Evolutionary conservation across 1,284 basidiomycete species (phyloP), one percentile per base, ranked within the genome.

Genomic region (Pseudozyma sp.): DNA sequence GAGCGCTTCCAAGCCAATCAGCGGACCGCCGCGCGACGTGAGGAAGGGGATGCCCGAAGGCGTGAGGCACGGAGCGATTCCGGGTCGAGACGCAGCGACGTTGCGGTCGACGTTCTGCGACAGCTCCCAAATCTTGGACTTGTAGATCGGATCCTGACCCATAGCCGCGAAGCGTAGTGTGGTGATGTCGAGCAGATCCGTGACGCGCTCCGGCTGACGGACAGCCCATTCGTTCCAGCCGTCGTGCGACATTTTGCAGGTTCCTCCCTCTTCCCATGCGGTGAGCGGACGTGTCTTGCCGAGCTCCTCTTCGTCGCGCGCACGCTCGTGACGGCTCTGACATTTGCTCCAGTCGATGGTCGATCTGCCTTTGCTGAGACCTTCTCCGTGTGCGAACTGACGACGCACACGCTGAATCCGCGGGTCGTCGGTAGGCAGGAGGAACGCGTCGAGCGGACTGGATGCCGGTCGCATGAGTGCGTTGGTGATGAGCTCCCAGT

Each of bases 21-120:
- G 92, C 4, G 94, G 95, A n/a, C 95, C 94, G 42, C 95, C 95
- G 53, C 94, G 93, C 80, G 92, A 94, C 33, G 95, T 94, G 80
- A 97, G 91, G 83, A 94, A 97, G 0, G 95, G 93, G 70, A 97
- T 97, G 92, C 97, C 97, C 37, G 92, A 92, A 0, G 94, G 94
- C 0, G 94, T 97, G 17, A 97, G 88, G 84, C 94, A 97, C 1
- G 93, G 93, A 63, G 91, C 93, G 48, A 96, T 92, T 8, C 94
- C 94, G 1, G 90, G 87, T 83, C 90, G 90, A 63, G 88, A 90
- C 0, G 92, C 91, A 5, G 92, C 92, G 42, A 91, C 93, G 44
- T 92, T 92, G 14, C 94, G 90, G 51, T 84, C 85, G 30, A 97
- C 95, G 76, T 97, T 97, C 85, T 97, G 94, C 5, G 93, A 95